These are phyloP conservation scores for Canavalia ensiformis DNA, from an alignment of 306 rosid species.

Conservation along the genomic window DNA sequence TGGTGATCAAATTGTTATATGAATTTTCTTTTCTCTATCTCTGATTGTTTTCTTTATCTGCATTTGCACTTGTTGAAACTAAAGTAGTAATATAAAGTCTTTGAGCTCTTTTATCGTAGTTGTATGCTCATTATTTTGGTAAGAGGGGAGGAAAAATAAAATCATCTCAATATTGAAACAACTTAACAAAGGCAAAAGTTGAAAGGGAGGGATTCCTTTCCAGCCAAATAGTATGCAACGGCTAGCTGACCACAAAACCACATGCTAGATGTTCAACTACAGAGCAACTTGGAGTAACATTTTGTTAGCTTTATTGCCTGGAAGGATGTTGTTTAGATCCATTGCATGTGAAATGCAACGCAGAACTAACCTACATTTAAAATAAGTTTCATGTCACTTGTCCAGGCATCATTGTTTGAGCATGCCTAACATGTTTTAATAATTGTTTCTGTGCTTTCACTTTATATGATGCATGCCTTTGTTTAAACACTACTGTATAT, in stretches of 20 bases:
- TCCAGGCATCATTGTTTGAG: conserved; percentile 61
- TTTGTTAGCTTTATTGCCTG: conserved; percentile 35
- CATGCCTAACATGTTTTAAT: conserved; percentile 71
- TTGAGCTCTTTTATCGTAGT: conserved; percentile 25
- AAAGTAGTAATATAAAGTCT: conserved; percentile 8
- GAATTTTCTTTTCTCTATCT: neutral
- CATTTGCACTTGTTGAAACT: neutral
- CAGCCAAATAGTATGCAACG: neutral
- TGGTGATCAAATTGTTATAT: neutral
- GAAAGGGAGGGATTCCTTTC: neutral
- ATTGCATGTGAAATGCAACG: conserved; percentile 51
- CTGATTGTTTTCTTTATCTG: neutral
- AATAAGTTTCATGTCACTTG: conserved; percentile 66
- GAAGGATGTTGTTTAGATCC: conserved; percentile 44
- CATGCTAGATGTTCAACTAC: conserved; percentile 1
- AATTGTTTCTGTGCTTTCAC: conserved; percentile 58
- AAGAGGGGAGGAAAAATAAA: neutral
- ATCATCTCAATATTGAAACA: no score
- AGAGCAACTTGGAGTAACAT: conserved; percentile 34
- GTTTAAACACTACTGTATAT: conserved; percentile 46
- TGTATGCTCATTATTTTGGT: neutral
- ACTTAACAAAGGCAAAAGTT: neutral
- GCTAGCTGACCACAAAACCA: conserved; percentile 19
- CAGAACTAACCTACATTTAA: conserved; percentile 45
- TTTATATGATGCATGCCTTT: conserved; percentile 55